Conservation (phyloP, 2,329 filamentous ascomycete species). For the Claviceps sp. region DNA sequence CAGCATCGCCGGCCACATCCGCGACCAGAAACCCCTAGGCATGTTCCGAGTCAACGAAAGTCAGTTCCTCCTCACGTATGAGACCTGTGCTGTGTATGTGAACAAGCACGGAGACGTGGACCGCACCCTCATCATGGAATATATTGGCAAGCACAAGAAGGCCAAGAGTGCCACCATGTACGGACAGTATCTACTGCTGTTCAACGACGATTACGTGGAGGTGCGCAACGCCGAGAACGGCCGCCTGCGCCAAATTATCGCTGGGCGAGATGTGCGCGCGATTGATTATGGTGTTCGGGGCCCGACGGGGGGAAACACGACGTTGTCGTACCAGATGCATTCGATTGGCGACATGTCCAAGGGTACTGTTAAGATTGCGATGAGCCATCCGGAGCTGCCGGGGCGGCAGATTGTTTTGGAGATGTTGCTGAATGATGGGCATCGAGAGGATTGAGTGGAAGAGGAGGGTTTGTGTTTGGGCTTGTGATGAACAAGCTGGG, state of each 20-base stretch:
- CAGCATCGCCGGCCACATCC: slow-evolving; percentile 74
- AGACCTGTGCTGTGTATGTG: slow-evolving; percentile 93
- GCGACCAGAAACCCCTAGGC: slow-evolving; percentile 71
- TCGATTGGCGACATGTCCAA: slow-evolving; percentile 36
- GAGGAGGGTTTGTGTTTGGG: background rate
- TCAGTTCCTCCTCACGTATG: slow-evolving; percentile 87
- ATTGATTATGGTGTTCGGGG: slow-evolving; percentile 71
- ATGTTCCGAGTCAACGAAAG: slow-evolving; percentile 93
- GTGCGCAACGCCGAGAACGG: slow-evolving; percentile 95
- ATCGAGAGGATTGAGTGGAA: slow-evolving; percentile 30
- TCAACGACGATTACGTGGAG: slow-evolving; percentile 94
- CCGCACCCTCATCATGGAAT: slow-evolving; percentile 93
- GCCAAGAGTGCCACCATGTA: slow-evolving; percentile 80
- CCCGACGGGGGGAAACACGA: slow-evolving; percentile 37
- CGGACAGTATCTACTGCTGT: slow-evolving; percentile 80
- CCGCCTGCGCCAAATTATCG: slow-evolving; percentile 82
- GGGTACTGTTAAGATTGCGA: slow-evolving; percentile 81
- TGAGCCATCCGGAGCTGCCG: slow-evolving; percentile 83
- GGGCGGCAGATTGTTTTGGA: slow-evolving; percentile 83
- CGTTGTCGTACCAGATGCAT: slow-evolving; percentile 18
- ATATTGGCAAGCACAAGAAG: slow-evolving; percentile 73
- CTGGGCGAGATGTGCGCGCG: slow-evolving; percentile 77
- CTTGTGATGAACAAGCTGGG: background rate
- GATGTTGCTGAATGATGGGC: slow-evolving; percentile 81
- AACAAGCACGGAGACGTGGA: slow-evolving; percentile 97